These are phyloP conservation scores for Botryotinia convoluta DNA, from an alignment of 2,329 filamentous ascomycete genomes.

Conservation along the genomic window DNA sequence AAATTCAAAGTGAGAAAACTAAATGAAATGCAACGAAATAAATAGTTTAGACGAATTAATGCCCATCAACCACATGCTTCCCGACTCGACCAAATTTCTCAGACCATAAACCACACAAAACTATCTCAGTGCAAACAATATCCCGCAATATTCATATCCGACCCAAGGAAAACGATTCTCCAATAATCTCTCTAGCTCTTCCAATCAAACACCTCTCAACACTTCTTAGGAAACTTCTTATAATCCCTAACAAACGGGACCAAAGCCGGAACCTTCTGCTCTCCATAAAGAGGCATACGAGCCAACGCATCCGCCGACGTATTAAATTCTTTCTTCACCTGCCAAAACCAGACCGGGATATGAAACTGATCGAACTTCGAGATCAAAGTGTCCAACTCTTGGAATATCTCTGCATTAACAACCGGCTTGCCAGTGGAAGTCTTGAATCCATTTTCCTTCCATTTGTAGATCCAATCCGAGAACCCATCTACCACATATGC, in stretches of 20 bases:
- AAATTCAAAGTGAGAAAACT: too few relatives aligned
- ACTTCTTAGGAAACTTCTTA: neutral
- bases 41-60: too few relatives aligned
- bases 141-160: neutral
- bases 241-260: neutral
- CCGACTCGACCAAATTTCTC: neutral
- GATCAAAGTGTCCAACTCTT: slow-evolving; percentile 14
- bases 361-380: slow-evolving; percentile 4
- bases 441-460: slow-evolving; percentile 37
- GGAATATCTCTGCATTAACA: slow-evolving; percentile 12
- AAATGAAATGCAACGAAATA: neutral
- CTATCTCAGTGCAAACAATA: too few relatives aligned
- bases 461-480: slow-evolving; percentile 37
- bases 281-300: neutral
- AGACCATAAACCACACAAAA: neutral
- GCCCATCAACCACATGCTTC: neutral
- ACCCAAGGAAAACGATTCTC: neutral
- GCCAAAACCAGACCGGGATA: slow-evolving; percentile 22
- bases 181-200: neutral
- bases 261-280: neutral
- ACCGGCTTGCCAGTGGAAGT: slow-evolving; percentile 30
- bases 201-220: neutral
- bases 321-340: slow-evolving; percentile 15
- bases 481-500: slow-evolving; percentile 39
- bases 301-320: slow-evolving; percentile 18